Percentiles rank a stretch among this genome's conserved stretches.
phyloP scores from a whole-genome alignment of 2,329 filamentous ascomycete genomes.

The Alternaria arborescens region DNA sequence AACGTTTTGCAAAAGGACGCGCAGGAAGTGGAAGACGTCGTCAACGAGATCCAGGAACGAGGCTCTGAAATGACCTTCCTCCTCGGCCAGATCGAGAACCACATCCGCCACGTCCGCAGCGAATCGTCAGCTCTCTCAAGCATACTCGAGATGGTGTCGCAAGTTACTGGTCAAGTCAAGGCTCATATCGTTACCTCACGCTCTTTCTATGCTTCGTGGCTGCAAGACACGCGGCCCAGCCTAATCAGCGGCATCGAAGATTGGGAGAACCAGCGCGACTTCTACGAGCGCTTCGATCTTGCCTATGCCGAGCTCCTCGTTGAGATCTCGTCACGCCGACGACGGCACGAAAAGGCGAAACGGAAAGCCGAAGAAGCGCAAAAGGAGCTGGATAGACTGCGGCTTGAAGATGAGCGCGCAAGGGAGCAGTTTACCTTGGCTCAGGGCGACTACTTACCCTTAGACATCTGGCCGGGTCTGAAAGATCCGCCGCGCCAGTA shows the following conservation, averaged over 20 bases:
- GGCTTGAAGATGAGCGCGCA: slow-evolving; percentile 74
- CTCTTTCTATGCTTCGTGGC: slow-evolving; percentile 72
- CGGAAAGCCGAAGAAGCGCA: slow-evolving; percentile 79
- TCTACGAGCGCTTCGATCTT: slow-evolving; percentile 86
- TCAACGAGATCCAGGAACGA: slow-evolving; percentile 74
- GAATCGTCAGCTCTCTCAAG: slow-evolving; percentile 67
- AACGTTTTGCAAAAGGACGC: slow-evolving; percentile 78
- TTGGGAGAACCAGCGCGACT: slow-evolving; percentile 77
- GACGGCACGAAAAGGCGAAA: slow-evolving; percentile 76
- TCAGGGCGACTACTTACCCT: slow-evolving; percentile 85
- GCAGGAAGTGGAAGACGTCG: slow-evolving; percentile 68
- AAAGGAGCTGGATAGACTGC: slow-evolving; percentile 77
- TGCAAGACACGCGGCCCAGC: slow-evolving; percentile 71
- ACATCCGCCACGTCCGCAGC: slow-evolving; percentile 66
- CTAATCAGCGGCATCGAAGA: slow-evolving; percentile 75
- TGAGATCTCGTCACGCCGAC: slow-evolving; percentile 79
- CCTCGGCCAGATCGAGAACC: slow-evolving; percentile 68
- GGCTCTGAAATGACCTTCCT: slow-evolving; percentile 79
- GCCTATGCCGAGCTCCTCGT: slow-evolving; percentile 86
- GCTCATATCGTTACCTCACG: slow-evolving; percentile 70
- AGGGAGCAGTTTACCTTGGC: slow-evolving; percentile 82
- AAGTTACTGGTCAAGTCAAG: slow-evolving; percentile 71
- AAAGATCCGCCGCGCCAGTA: slow-evolving; percentile 47
- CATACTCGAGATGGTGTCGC: slow-evolving; percentile 72
- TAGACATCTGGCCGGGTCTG: slow-evolving; percentile 81